Evolutionary conservation across 129 eudicot species (phyloP).

Genomic region (Apium graveolens): DNA sequence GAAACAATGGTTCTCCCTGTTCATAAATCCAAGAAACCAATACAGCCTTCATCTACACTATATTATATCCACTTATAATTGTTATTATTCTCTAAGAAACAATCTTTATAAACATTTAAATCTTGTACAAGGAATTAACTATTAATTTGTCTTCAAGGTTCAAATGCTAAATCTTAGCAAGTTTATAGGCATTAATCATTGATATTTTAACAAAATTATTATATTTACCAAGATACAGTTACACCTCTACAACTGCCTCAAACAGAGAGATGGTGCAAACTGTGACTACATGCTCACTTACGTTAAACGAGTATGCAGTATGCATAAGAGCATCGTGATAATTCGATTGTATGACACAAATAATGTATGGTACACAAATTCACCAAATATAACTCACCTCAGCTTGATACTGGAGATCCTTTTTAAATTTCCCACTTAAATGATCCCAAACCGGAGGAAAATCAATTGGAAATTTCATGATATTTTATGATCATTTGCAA

Average conservation of each 20-base stretch:
- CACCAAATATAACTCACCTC: conserved; percentile 47
- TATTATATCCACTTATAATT: not conserved
- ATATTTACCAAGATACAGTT: not conserved
- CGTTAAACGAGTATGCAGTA: not conserved
- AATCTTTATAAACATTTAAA: not conserved
- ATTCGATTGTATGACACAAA: not conserved
- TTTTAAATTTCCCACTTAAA: conserved; percentile 80
- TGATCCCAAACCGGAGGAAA: conserved; percentile 72
- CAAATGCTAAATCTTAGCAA: not conserved
- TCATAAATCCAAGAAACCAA: not conserved
- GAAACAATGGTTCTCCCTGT: not conserved
- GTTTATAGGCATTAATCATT: not conserved
- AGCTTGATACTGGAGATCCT: conserved; percentile 97
- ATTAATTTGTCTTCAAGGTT: not conserved
- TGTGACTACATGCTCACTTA: not conserved
- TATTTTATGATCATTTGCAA: not conserved
- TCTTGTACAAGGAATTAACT: not conserved
- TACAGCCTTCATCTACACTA: not conserved
- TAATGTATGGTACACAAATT: conserved; percentile 2
- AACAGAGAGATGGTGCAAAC: not conserved
- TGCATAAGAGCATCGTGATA: not conserved
- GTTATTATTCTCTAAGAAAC: not conserved
- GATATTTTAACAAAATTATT: not conserved
- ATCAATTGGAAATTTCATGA: conserved; percentile 7
- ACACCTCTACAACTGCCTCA: not conserved